Conservation (phyloP, 2,329 filamentous ascomycete species). For the Polychaeton citri region DNA sequence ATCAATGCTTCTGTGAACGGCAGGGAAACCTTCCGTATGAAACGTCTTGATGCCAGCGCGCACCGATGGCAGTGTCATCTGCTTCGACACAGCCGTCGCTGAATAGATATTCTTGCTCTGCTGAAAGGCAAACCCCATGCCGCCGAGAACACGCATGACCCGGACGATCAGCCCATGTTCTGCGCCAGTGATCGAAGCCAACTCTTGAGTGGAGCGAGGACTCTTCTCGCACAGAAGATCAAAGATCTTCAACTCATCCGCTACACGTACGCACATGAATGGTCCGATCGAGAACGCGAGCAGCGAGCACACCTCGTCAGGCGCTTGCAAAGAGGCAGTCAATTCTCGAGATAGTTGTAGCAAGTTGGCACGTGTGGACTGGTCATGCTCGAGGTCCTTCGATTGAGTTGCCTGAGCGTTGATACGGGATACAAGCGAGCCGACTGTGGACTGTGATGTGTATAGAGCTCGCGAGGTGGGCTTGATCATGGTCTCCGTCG, state of each 20-base stretch:
- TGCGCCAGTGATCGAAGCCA: slow-evolving; percentile 3
- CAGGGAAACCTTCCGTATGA: slow-evolving; percentile 5
- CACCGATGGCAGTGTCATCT: slow-evolving; percentile 4
- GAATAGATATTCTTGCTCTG: neutral
- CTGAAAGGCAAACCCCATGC: slow-evolving; percentile 4
- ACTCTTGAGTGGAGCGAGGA: slow-evolving; percentile 1
- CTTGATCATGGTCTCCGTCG: too few relatives aligned
- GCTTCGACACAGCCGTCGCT: slow-evolving; percentile 3
- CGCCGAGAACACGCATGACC: slow-evolving; percentile 3
- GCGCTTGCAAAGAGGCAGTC: neutral
- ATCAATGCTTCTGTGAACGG: slow-evolving; percentile 3
- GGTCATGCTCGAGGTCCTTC: neutral
- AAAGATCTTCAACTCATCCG: slow-evolving; percentile 5
- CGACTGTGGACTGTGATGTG: neutral
- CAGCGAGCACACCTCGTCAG: neutral
- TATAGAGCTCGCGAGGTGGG: neutral
- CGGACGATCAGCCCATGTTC: slow-evolving; percentile 1
- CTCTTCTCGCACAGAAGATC: slow-evolving; percentile 3
- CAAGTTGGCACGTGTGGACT: neutral
- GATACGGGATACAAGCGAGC: neutral
- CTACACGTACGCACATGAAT: slow-evolving; percentile 5
- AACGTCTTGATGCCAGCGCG: slow-evolving; percentile 4
- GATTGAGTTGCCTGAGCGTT: neutral
- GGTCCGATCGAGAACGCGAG: slow-evolving; percentile 1
- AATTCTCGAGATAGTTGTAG: neutral